These are phyloP conservation scores for Cyclotella baltica DNA, from an alignment of 108 stramenopile genomes.

Conservation along the genomic window DNA sequence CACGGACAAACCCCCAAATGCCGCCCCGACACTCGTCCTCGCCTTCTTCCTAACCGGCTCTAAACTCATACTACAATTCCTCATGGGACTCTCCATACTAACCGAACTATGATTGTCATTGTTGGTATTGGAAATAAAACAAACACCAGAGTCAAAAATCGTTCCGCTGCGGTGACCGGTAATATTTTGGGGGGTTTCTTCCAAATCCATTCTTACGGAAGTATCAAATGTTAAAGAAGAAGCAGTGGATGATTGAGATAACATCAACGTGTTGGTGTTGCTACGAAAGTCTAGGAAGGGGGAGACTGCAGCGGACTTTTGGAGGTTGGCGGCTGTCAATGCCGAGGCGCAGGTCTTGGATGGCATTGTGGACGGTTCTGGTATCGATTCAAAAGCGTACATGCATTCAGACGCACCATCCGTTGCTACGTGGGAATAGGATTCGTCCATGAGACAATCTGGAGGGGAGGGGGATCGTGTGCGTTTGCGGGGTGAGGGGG, in stretches of 20 bases:
- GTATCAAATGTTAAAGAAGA: conserved; percentile 10
- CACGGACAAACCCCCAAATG: not conserved
- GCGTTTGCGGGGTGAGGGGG: conserved; percentile 4
- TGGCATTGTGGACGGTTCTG: not conserved
- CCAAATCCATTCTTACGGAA: conserved; percentile 14
- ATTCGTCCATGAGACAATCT: conserved; percentile 5
- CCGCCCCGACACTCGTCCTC: not conserved
- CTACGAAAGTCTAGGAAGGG: conserved; percentile 5
- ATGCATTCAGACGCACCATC: not conserved
- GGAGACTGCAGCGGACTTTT: not conserved
- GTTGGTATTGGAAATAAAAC: conserved; percentile 12
- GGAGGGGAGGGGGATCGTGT: not conserved
- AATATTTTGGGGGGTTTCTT: not conserved
- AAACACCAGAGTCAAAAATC: conserved; percentile 5
- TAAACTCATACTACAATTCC: conserved; percentile 6
- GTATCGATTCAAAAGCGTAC: not conserved
- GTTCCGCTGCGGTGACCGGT: not conserved
- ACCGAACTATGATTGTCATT: conserved; percentile 5
- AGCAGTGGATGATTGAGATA: conserved; percentile 19
- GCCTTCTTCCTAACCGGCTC: conserved; percentile 8
- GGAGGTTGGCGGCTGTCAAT: not conserved
- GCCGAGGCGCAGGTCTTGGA: not conserved
- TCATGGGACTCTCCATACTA: conserved; percentile 15
- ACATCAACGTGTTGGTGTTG: conserved; percentile 10
- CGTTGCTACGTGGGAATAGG: not conserved